phyloP scores from a whole-genome alignment of 495 filamentous ascomycete species.

The Mycothermus thermophilus region DNA sequence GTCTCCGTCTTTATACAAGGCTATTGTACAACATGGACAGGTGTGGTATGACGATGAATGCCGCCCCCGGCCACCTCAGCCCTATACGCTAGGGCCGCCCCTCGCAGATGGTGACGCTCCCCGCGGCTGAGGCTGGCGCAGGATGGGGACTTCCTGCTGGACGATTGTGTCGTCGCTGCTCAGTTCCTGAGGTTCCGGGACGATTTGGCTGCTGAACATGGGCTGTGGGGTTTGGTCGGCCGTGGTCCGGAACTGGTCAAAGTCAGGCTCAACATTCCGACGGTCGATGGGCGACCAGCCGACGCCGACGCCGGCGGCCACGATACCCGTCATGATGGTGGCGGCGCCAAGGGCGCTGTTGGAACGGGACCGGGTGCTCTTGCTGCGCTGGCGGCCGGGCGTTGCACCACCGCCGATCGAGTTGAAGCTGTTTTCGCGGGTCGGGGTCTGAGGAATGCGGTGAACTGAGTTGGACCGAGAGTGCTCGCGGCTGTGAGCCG shows the following conservation, averaged over 20 bases:
- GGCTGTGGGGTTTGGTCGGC: too few relatives aligned
- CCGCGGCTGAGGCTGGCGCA: too few relatives aligned
- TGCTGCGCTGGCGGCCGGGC: slow-evolving; percentile 54
- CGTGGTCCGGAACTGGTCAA: slow-evolving; percentile 17
- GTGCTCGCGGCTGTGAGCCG: slow-evolving; percentile 44
- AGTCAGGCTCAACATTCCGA: slow-evolving; percentile 14
- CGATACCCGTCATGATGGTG: slow-evolving; percentile 74
- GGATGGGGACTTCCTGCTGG: too few relatives aligned
- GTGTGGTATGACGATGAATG: too few relatives aligned
- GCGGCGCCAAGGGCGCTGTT: slow-evolving; percentile 77
- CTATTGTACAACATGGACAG: too few relatives aligned
- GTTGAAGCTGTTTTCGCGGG: slow-evolving; percentile 37
- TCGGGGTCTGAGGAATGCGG: slow-evolving; percentile 50
- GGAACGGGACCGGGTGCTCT: slow-evolving; percentile 64
- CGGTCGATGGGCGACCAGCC: slow-evolving; percentile 80
- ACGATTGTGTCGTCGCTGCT: too few relatives aligned
- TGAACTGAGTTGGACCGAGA: slow-evolving; percentile 53
- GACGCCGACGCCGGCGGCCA: slow-evolving; percentile 68
- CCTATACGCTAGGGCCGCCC: too few relatives aligned
- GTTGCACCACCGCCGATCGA: slow-evolving; percentile 42
- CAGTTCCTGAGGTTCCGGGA: too few relatives aligned
- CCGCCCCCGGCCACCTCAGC: too few relatives aligned
- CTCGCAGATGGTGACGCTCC: too few relatives aligned
- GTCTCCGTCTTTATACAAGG: too few relatives aligned
- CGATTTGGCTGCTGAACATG: too few relatives aligned